These are phyloP conservation scores for Daldinia eschscholtzii DNA, from an alignment of 2,329 filamentous ascomycete genomes.

Conservation along the genomic window DNA sequence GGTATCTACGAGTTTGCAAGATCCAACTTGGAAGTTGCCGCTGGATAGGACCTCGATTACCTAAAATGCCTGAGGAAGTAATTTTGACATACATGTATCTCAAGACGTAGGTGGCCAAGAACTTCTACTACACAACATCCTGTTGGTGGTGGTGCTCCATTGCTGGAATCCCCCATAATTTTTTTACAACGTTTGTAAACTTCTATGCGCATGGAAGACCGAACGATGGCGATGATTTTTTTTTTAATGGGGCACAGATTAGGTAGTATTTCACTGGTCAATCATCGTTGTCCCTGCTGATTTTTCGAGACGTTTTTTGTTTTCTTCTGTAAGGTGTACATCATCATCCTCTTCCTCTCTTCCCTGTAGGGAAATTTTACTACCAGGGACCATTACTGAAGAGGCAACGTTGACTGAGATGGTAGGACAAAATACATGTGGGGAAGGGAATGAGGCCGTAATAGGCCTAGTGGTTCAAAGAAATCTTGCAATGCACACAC, in stretches of 20 bases:
- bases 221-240: slow-evolving; percentile 30
- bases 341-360: slow-evolving; percentile 18
- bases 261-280: slow-evolving; percentile 37
- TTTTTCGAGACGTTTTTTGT: slow-evolving; percentile 26
- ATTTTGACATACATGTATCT: neutral
- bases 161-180: slow-evolving; percentile 13
- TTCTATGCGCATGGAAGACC: slow-evolving; percentile 26
- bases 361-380: slow-evolving; percentile 34
- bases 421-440: slow-evolving; percentile 35
- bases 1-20: neutral
- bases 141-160: slow-evolving; percentile 39
- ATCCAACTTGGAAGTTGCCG: neutral
- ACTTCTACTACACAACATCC: slow-evolving; percentile 9
- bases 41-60: too few species aligned
- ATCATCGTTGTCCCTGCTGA: slow-evolving; percentile 31
- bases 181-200: slow-evolving; percentile 2
- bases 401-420: slow-evolving; percentile 29
- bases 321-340: slow-evolving; percentile 11
- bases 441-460: slow-evolving; percentile 24
- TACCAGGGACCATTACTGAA: slow-evolving; percentile 30
- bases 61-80: too few species aligned
- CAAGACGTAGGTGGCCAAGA: neutral
- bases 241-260: slow-evolving; percentile 39
- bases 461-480: slow-evolving; percentile 23
- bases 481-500: neutral